Evolutionary conservation across 768 basidiomycete species (phyloP), one percentile per base, ranked within the genome.

Genomic region (Mycena sanguinolenta): DNA sequence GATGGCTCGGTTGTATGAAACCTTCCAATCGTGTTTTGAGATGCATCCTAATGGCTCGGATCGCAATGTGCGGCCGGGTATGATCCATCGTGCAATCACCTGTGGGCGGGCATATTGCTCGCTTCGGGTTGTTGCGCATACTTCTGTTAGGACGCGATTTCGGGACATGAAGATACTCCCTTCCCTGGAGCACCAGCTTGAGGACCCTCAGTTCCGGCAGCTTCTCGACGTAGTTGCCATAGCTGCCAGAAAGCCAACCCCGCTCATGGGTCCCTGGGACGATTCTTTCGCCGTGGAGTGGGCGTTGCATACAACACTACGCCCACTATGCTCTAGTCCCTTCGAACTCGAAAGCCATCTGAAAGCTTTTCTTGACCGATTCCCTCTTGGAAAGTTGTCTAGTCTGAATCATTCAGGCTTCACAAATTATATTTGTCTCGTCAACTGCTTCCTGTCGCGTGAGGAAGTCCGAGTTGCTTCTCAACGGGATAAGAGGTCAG

Each of bases 361-460:
- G 16, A 10, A 27, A 7, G n/a, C n/a, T 2, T 59, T 59, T 44
- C 27, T 59, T 21, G 17, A 59, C 42, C 42, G 30, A 19, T 44
- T 59, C 16, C 39, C 34, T 16, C n/a, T 8, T 4, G 2, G 27
- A 16, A 9, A 59, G 25, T 28, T 42, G 19, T 7, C 16, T 4
- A 30, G 25, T 10, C 10, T 59, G 14, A n/a, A 59, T 44, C 28
- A 2, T 17, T 9, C n/a, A 1, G 5, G 27, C 27, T 59, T 59
- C 42, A 13, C 58, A 9, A 44, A 59, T n/a, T 59, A 59, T 42
- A 25, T 59, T 17, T 59, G 58, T 34, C 44, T 38, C 13, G 8
- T 59, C 17, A 44, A 28, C 27, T 59, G 39, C 16, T 28, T 44
- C 5, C 21, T 59, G 13, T 38, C 16, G 0, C 58, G 39, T 4